These are phyloP conservation scores for Thinopyrum elongatum DNA, from an alignment of 176 grass and related monocot genomes.

Conservation along the genomic window DNA sequence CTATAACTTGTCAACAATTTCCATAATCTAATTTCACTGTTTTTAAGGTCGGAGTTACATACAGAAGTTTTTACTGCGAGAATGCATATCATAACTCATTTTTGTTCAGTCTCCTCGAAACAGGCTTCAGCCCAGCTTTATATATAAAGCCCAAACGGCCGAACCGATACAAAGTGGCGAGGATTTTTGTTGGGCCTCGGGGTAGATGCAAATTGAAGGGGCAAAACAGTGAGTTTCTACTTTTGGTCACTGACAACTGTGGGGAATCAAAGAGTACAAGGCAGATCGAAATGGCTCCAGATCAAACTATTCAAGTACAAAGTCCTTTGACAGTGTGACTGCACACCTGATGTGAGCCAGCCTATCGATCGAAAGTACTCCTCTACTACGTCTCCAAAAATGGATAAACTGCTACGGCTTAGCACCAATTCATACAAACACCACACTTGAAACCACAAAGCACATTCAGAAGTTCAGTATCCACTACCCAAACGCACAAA, in stretches of 20 bases:
- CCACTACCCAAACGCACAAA: not conserved
- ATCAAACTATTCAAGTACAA: not conserved
- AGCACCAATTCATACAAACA: not conserved
- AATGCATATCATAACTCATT: not conserved
- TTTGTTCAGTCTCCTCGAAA: not conserved
- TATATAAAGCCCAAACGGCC: too few relatives aligned
- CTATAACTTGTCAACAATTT: not conserved
- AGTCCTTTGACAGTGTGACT: not conserved
- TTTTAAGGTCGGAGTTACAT: not conserved
- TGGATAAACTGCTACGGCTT: not conserved
- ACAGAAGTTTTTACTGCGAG: not conserved
- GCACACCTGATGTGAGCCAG: not conserved
- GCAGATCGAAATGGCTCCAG: slow-evolving; percentile 7
- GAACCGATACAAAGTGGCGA: too few relatives aligned
- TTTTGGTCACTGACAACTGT: not conserved
- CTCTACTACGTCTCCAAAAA: not conserved
- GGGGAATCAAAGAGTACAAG: not conserved
- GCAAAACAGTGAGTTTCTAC: slow-evolving; percentile 15
- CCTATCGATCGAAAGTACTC: too few relatives aligned
- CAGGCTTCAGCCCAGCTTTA: too few relatives aligned
- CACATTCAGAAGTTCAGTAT: not conserved
- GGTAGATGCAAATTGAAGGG: not conserved
- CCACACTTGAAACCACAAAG: not conserved
- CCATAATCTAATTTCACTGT: not conserved
- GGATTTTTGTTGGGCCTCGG: not conserved